Evolutionary conservation across 805 yeast genomes (phyloP).

Genomic region (Brettanomyces anomalus): DNA sequence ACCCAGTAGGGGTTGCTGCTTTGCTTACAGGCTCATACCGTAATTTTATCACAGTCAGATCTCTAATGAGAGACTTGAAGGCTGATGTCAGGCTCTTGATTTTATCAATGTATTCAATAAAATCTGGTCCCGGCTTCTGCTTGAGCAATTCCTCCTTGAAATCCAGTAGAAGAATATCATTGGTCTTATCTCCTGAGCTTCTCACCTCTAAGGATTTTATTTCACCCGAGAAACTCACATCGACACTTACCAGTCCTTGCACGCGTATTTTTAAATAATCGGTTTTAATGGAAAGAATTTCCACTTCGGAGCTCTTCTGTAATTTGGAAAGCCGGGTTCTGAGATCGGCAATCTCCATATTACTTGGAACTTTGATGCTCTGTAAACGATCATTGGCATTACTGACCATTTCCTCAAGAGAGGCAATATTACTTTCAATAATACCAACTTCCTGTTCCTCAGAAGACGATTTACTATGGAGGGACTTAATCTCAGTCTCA

Average conservation of each 20-base stretch:
- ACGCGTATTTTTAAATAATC: background rate
- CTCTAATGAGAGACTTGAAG: constrained; percentile 7
- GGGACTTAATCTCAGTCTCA: too few species aligned
- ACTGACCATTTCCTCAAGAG: too few species aligned
- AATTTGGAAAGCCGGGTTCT: constrained; percentile 6
- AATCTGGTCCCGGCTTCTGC: background rate
- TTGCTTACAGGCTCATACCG: background rate
- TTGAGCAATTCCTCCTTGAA: constrained; percentile 1
- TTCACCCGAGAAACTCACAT: too few species aligned
- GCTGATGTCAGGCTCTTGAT: background rate
- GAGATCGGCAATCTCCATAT: constrained; percentile 8
- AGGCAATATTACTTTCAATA: too few species aligned
- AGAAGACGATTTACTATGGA: too few species aligned
- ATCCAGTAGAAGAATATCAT: too few species aligned
- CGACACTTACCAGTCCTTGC: too few species aligned
- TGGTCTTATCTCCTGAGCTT: too few species aligned
- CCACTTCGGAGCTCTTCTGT: constrained; percentile 7
- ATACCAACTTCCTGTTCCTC: too few species aligned
- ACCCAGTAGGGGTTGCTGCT: background rate
- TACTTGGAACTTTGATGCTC: constrained; percentile 10
- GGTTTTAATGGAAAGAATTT: constrained; percentile 6
- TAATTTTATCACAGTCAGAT: constrained; percentile 6
- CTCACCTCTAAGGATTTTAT: too few species aligned
- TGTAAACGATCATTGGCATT: background rate
- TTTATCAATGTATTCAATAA: constrained; percentile 2